These are phyloP conservation scores for Leccinellum rugosiceps DNA, from an alignment of 768 basidiomycete genomes.

Conservation along the genomic window DNA sequence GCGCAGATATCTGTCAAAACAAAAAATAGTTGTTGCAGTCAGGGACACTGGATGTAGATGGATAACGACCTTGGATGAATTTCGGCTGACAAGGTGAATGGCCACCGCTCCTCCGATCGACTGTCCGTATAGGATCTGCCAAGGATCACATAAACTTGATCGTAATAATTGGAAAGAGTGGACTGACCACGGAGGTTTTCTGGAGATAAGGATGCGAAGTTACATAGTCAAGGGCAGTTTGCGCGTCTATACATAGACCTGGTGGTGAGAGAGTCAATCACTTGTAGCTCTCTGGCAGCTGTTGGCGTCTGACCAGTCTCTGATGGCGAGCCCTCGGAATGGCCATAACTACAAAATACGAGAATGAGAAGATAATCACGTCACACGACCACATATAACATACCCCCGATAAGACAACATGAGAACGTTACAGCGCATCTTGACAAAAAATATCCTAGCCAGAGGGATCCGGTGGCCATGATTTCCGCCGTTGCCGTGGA, in stretches of 20 bases:
- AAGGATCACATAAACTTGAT: not conserved
- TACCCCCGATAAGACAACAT: constrained; percentile 94
- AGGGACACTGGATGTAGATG: not conserved
- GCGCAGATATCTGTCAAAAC: constrained; percentile 56
- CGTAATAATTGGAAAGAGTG: not conserved
- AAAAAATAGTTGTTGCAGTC: not conserved
- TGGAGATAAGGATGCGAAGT: constrained; percentile 58
- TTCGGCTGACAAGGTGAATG: constrained; percentile 80
- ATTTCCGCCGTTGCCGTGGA: constrained; percentile 89
- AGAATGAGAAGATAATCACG: not conserved
- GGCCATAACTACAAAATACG: constrained; percentile 64
- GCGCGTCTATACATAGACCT: constrained; percentile 84
- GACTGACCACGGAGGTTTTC: constrained; percentile 62
- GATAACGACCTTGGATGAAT: constrained; percentile 55
- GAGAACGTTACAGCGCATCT: constrained; percentile 89
- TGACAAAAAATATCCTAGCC: constrained; percentile 74
- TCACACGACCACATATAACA: constrained; percentile 17
- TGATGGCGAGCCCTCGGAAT: constrained; percentile 81
- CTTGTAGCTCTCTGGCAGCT: not conserved
- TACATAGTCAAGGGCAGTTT: constrained; percentile 76
- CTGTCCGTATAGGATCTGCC: constrained; percentile 74
- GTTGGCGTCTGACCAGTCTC: constrained; percentile 60
- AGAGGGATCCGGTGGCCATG: constrained; percentile 89
- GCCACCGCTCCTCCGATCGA: constrained; percentile 92
- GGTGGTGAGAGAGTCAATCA: not conserved